These are phyloP conservation scores for Bipolaris bicolor DNA, from an alignment of 2,329 filamentous ascomycete species.

Conservation along the genomic window DNA sequence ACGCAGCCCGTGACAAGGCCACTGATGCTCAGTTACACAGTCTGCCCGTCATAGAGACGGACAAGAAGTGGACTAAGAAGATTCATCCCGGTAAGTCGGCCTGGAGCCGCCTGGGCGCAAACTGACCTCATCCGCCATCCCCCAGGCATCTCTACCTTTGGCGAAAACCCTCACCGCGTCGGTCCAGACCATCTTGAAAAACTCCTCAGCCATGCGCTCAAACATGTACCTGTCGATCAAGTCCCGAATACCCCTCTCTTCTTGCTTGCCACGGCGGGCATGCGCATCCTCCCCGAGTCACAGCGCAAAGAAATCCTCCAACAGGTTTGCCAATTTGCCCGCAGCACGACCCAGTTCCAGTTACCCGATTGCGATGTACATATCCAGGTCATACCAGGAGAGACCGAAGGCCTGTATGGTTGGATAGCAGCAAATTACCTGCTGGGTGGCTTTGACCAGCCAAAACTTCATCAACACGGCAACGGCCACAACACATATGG, in stretches of 20 bases:
- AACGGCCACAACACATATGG: constrained; percentile 94
- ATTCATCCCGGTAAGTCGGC: constrained; percentile 74
- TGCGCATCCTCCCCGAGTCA: constrained; percentile 78
- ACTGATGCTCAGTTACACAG: constrained; percentile 65
- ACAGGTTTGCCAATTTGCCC: constrained; percentile 83
- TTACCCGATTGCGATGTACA: constrained; percentile 89
- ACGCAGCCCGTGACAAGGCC: constrained; percentile 68
- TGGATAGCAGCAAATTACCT: constrained; percentile 98
- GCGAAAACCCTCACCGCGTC: constrained; percentile 74
- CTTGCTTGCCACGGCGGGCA: constrained; percentile 92
- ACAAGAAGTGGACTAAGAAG: constrained; percentile 90
- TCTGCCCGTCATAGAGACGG: constrained; percentile 80
- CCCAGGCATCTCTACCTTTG: constrained; percentile 81
- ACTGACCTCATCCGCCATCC: constrained; percentile 17
- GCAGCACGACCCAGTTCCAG: constrained; percentile 76
- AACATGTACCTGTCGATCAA: constrained; percentile 76
- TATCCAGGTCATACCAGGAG: constrained; percentile 92
- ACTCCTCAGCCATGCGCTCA: constrained; percentile 81
- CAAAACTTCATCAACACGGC: constrained; percentile 76
- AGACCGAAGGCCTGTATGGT: constrained; percentile 94
- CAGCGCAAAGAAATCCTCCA: constrained; percentile 76
- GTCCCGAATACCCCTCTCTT: constrained; percentile 89
- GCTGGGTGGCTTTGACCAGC: constrained; percentile 84
- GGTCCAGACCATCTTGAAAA: constrained; percentile 81
- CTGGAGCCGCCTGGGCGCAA: neutral